Conservation (phyloP, 345 rosid genomes). For the Gossypium sturtianum region DNA sequence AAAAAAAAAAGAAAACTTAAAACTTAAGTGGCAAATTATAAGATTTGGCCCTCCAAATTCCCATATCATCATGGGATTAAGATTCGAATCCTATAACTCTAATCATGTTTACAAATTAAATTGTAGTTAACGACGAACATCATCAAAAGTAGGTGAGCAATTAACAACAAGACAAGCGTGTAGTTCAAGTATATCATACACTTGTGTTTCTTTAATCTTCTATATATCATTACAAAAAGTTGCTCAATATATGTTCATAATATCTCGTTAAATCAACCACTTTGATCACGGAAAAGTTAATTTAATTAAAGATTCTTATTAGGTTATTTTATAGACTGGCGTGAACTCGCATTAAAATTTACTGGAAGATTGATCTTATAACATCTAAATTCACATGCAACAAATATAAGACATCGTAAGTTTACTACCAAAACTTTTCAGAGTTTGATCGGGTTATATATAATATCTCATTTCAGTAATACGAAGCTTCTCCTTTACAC, state of each 20-base stretch:
- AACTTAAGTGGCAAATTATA: neutral
- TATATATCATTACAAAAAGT: neutral
- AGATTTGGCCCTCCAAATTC: neutral
- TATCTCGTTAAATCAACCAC: too few species aligned
- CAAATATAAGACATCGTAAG: too few species aligned
- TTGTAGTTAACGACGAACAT: neutral
- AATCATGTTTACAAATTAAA: neutral
- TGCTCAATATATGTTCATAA: neutral
- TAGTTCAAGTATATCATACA: neutral
- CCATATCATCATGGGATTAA: neutral
- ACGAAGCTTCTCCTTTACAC: too few species aligned
- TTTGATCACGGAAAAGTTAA: too few species aligned
- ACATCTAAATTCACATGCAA: too few species aligned
- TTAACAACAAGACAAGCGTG: neutral
- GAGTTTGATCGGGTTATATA: too few species aligned
- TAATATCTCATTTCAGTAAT: too few species aligned
- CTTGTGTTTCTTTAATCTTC: neutral
- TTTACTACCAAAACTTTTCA: too few species aligned
- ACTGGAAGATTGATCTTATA: too few species aligned
- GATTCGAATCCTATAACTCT: neutral
- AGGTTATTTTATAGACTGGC: too few species aligned
- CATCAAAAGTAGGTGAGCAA: neutral
- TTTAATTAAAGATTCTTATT: too few species aligned
- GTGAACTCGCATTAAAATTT: too few species aligned
- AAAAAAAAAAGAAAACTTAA: neutral